Evolutionary conservation across 2,329 filamentous ascomycete species (phyloP).

Genomic region (Tolypocladium pustulatum): DNA sequence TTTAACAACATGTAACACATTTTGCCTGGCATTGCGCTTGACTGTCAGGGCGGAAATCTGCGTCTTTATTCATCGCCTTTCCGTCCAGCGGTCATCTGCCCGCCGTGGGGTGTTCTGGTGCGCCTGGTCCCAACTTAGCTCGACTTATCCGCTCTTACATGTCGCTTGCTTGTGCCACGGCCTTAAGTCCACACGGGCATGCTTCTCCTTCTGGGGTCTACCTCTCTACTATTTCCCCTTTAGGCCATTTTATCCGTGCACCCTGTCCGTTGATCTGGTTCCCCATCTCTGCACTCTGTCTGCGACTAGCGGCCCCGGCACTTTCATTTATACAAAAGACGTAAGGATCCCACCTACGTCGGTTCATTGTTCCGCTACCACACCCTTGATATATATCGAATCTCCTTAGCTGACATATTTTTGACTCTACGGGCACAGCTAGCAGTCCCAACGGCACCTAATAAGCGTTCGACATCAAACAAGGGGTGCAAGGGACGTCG

Average conservation of each 20-base stretch:
- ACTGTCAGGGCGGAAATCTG: neutral
- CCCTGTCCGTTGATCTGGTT: slow-evolving; percentile 17
- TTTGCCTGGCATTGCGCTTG: neutral
- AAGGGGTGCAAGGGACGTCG: neutral
- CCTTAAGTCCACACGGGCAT: slow-evolving; percentile 1
- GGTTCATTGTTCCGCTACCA: neutral
- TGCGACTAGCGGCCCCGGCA: slow-evolving; percentile 15
- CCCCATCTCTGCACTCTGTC: slow-evolving; percentile 7
- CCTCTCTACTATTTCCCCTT: slow-evolving; percentile 28
- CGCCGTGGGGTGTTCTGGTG: slow-evolving; percentile 1
- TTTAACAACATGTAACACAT: neutral
- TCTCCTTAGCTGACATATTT: neutral
- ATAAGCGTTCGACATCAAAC: neutral
- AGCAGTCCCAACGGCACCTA: neutral
- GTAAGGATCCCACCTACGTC: slow-evolving; percentile 4
- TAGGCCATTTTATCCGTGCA: slow-evolving; percentile 25
- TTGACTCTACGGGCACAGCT: neutral
- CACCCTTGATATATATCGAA: neutral
- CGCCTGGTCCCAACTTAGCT: neutral
- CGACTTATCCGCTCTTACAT: neutral
- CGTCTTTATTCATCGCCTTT: neutral
- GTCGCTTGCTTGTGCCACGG: neutral
- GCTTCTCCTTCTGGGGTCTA: slow-evolving; percentile 11
- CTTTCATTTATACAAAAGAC: slow-evolving; percentile 19
- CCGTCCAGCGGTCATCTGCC: neutral